Percentiles rank a stretch among this genome's conserved stretches.
These are phyloP conservation scores for Clonostachys chloroleuca DNA, from an alignment of 2,329 filamentous ascomycete species.

Conservation along the genomic window DNA sequence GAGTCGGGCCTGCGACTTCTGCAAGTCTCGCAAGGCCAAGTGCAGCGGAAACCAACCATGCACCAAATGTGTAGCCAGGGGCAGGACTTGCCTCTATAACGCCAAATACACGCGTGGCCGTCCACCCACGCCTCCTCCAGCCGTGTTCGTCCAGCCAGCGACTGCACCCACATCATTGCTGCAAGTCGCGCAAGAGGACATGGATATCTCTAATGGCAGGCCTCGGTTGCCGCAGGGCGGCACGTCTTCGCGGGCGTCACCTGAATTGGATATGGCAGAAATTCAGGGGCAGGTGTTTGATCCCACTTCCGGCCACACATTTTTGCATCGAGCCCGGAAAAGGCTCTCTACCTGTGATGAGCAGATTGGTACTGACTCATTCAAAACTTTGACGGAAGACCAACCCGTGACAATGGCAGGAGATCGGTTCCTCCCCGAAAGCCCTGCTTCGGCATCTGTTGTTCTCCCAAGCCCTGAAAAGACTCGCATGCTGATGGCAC, in stretches of 20 bases:
- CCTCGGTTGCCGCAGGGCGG: background rate
- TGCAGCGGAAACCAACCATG: slow-evolving; percentile 22
- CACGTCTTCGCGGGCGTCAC: slow-evolving; percentile 24
- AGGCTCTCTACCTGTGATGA: slow-evolving; percentile 34
- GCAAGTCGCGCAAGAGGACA: too few relatives aligned
- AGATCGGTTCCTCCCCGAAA: slow-evolving; percentile 38
- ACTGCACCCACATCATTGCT: background rate
- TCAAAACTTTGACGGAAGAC: slow-evolving; percentile 18
- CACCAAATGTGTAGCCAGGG: slow-evolving; percentile 18
- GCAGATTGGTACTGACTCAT: background rate
- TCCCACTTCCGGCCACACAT: slow-evolving; percentile 45
- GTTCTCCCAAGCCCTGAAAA: slow-evolving; percentile 29
- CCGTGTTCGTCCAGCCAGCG: background rate
- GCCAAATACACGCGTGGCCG: slow-evolving; percentile 23
- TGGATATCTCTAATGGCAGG: too few relatives aligned
- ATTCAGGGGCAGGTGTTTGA: slow-evolving; percentile 49
- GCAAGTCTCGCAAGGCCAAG: slow-evolving; percentile 17
- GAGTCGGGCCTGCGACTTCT: slow-evolving; percentile 21
- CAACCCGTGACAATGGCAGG: slow-evolving; percentile 45
- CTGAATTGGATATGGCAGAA: slow-evolving; percentile 39
- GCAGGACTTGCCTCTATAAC: slow-evolving; percentile 18
- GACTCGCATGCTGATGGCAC: slow-evolving; percentile 32
- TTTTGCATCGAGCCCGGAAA: slow-evolving; percentile 46
- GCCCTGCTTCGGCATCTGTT: slow-evolving; percentile 16
- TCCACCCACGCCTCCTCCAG: slow-evolving; percentile 23